phyloP scores from a whole-genome alignment of 208 protist genomes.

The Spongospora subterranea region DNA sequence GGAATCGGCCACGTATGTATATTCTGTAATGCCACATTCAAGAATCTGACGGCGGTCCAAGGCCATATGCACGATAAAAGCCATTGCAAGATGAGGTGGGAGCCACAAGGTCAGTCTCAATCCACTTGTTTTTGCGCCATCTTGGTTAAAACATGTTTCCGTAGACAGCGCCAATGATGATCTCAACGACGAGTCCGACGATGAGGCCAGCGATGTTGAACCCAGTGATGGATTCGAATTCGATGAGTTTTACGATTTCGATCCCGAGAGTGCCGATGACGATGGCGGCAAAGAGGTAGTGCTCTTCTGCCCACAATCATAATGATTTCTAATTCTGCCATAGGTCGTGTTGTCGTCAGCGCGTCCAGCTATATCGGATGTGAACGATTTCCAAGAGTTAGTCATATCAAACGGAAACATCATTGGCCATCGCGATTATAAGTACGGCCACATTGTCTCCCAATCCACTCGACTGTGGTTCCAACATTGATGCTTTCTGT shows the following conservation, averaged over 20 bases:
- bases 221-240: conserved; percentile 24
- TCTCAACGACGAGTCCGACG: not conserved
- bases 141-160: not conserved
- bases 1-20: conserved; percentile 44
- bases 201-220: not conserved
- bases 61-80: conserved; percentile 18
- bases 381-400: conserved; percentile 11
- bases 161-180: not conserved
- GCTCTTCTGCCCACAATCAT: not conserved
- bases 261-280: not conserved
- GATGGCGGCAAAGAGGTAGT: not conserved
- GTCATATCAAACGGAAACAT: conserved; percentile 33
- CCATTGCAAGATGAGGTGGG: conserved; percentile 53
- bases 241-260: conserved; percentile 54
- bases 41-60: not conserved
- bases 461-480: not conserved
- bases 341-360: not conserved
- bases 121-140: not conserved
- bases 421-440: conserved; percentile 35
- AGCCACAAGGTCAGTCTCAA: not conserved
- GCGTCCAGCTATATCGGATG: not conserved
- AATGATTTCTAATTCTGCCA: not conserved
- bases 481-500: not conserved
- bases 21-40: not conserved
- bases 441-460: not conserved